Percentiles rank a stretch among this genome's conserved stretches.
These are phyloP conservation scores for Friedmanniomyces simplex DNA, from an alignment of 495 filamentous ascomycete genomes.

Conservation along the genomic window DNA sequence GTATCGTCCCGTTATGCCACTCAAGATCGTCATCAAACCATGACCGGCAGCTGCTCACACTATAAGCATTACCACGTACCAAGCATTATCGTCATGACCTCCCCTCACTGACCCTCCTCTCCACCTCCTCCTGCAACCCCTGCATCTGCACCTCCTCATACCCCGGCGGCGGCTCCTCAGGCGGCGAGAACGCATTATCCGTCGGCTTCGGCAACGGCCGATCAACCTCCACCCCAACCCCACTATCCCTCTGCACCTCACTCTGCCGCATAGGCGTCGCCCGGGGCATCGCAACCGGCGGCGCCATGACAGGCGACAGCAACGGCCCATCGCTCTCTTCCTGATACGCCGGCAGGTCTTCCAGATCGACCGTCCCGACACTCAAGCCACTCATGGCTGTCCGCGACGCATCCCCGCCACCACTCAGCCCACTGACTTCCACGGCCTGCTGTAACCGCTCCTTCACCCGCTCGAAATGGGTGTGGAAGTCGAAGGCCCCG, in stretches of 20 bases:
- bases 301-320: constrained; percentile 1
- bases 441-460: constrained; percentile 71
- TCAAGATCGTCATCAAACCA: no score
- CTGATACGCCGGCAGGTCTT: constrained; percentile 77
- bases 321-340: constrained; percentile 20
- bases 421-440: constrained; percentile 48
- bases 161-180: constrained; percentile 77
- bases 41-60: no score
- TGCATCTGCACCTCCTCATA: constrained; percentile 86
- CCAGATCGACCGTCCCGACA: constrained; percentile 53
- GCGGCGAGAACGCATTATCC: constrained; percentile 33
- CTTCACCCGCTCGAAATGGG: constrained; percentile 72
- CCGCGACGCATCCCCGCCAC: constrained; percentile 30
- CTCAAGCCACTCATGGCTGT: constrained; percentile 42
- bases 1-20: no score
- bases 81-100: no score
- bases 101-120: not conserved
- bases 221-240: constrained; percentile 14
- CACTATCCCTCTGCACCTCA: constrained; percentile 13
- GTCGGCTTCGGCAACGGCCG: constrained; percentile 14
- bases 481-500: constrained; percentile 84
- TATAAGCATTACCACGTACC: no score
- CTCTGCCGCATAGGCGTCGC: constrained; percentile 9
- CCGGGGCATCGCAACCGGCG: not conserved
- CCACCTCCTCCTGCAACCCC: constrained; percentile 50